A percentile compares a stretch with the other conserved stretches of the same genome.
phyloP scores from a whole-genome alignment of 441 rosid genomes.

The Kokia cookei region DNA sequence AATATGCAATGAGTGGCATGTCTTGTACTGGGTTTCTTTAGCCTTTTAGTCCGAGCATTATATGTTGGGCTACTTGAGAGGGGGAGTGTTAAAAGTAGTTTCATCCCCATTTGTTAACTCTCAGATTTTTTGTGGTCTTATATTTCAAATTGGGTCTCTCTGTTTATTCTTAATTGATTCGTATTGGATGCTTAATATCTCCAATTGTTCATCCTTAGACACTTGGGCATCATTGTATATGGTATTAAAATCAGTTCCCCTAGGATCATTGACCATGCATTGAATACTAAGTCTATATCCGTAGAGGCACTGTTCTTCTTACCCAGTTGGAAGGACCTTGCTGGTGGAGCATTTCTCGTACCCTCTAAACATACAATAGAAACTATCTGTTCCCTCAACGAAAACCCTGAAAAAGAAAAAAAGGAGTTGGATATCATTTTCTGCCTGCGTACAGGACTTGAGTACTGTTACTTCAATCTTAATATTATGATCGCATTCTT shows the following conservation, averaged over 20 bases:
- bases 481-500: conserved; percentile 3
- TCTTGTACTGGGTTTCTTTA: not conserved
- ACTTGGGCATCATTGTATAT: not conserved
- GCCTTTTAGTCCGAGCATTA: not conserved
- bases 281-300: not conserved
- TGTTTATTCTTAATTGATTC: not conserved
- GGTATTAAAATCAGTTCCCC: not conserved
- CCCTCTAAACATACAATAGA: not conserved
- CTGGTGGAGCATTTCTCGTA: not conserved
- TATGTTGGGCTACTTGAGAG: not conserved
- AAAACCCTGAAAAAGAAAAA: not conserved
- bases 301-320: not conserved
- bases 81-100: not conserved
- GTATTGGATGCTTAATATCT: not conserved
- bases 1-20: not conserved
- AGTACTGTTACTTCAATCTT: conserved; percentile 4
- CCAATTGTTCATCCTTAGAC: not conserved
- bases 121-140: not conserved
- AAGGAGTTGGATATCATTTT: not conserved
- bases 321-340: not conserved
- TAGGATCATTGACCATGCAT: not conserved
- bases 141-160: not conserved
- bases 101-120: not conserved
- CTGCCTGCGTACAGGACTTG: not conserved
- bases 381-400: not conserved